Base-by-base conservation (phyloP, 1,139 yeast species). In the Taphrina wiesneri region DNA sequence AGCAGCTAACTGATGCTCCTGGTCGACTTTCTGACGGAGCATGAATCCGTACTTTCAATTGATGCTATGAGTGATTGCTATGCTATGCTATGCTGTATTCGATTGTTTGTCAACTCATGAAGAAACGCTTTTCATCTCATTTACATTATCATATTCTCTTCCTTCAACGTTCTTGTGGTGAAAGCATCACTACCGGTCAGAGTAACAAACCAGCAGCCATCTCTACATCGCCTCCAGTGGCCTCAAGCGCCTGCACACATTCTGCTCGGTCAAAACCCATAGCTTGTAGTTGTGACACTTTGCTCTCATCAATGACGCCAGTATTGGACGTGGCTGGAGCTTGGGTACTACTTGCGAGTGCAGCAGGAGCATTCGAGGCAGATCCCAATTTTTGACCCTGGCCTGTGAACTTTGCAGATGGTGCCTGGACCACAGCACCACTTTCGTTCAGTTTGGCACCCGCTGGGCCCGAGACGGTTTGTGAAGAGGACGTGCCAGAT, bases 131-230 rank as follows among this genome's bases (percentile, higher is more conserved):
- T 39, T 39, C 43, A 5, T 39, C 19, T 30, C 34, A 6, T 11
- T 41, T 15, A 15, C 46, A 25, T 46, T 25, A 9, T 25, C 30
- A 46, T 25, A 7, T 19, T n/a, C 6, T n/a, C 21, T n/a, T n/a
- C n/a, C n/a, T 43, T 43, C 17, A 13, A 13, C 17, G 17, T 17
- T 11, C 47, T 11, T 11, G 19, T 11, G 17, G 13, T n/a, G n/a
- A n/a, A n/a, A n/a, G n/a, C n/a, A n/a, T n/a, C 19, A 13, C 5
- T 2, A 1, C 28, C 34, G 36, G 1, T 52, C 45, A 64, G 30
- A 90, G 89, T 64, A 90, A 77, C 53, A 87, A 73, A 0, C 96
- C 85, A 0, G 97, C 97, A 0, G 98, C 98, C 71, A 86, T 72
- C 63, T 92, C 97, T 0, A 88, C 84, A 73, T 91, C 88, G 1